Evolutionary conservation across 2,329 filamentous ascomycete species (phyloP).

Genomic region (Juglanconis sp.): DNA sequence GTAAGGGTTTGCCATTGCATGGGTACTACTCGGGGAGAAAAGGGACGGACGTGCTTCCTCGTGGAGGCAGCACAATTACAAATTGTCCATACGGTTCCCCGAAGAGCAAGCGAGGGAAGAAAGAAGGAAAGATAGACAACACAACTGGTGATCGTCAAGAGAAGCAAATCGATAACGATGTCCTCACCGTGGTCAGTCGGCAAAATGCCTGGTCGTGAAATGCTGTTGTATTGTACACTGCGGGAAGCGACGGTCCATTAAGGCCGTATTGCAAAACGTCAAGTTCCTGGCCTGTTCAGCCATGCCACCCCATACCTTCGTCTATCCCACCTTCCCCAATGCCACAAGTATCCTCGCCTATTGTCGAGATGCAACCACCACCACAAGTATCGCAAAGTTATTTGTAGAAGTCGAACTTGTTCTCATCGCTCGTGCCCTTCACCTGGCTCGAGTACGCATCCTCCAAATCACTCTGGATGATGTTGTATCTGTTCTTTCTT

Average conservation of each 20-base stretch:
- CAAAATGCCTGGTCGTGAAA: background rate
- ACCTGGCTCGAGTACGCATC: conserved; percentile 97
- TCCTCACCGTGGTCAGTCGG: background rate
- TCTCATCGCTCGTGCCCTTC: conserved; percentile 67
- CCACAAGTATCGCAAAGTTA: conserved; percentile 36
- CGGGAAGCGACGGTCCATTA: background rate
- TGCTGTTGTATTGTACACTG: conserved; percentile 19
- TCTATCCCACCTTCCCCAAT: conserved; percentile 1
- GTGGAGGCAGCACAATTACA: too few species aligned
- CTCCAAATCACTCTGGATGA: conserved; percentile 94
- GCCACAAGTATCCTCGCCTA: background rate
- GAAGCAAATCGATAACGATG: too few species aligned
- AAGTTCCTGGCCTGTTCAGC: background rate
- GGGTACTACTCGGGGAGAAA: too few species aligned
- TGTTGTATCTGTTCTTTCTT: conserved; percentile 97
- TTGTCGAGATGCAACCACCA: background rate
- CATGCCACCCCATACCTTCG: background rate
- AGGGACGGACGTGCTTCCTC: too few species aligned
- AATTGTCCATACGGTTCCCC: too few species aligned
- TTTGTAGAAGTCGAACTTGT: conserved; percentile 92
- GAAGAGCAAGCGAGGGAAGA: too few species aligned
- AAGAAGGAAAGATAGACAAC: too few species aligned
- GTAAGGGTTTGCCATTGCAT: too few species aligned
- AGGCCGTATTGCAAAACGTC: background rate
- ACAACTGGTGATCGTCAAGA: too few species aligned